Conservation (phyloP, 805 yeast species). For the Ogataea nakhonphanomensis region DNA sequence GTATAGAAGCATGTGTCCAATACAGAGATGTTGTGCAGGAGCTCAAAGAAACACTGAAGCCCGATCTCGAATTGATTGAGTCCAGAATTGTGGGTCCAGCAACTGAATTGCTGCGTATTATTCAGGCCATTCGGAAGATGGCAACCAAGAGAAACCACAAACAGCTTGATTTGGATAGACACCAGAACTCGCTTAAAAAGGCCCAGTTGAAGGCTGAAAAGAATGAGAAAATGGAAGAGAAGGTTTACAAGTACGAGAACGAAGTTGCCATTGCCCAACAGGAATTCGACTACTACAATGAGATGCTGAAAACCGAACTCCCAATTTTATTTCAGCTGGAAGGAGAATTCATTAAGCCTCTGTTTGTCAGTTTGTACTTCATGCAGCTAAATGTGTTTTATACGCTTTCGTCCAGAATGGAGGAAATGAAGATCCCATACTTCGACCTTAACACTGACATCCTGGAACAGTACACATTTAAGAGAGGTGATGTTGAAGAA, state of each 20-base stretch:
- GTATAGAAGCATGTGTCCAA: conserved; percentile 90
- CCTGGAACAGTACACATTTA: conserved; percentile 68
- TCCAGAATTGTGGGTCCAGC: conserved; percentile 88
- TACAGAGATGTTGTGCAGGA: conserved; percentile 86
- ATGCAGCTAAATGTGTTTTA: conserved; percentile 98
- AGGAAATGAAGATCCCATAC: conserved; percentile 95
- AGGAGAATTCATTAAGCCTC: conserved; percentile 87
- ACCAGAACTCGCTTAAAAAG: conserved; percentile 63
- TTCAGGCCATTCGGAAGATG: conserved; percentile 85
- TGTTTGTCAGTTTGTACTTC: conserved; percentile 90
- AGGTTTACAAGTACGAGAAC: conserved; percentile 81
- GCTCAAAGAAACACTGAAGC: conserved; percentile 78
- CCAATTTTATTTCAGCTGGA: conserved; percentile 86
- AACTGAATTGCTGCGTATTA: conserved; percentile 80
- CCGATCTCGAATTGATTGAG: conserved; percentile 90
- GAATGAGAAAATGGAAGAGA: conserved; percentile 87
- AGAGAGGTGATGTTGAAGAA: conserved; percentile 90
- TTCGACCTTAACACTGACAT: conserved; percentile 85
- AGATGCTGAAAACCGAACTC: conserved; percentile 85
- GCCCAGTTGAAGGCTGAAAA: conserved; percentile 79
- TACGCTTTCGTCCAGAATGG: conserved; percentile 86
- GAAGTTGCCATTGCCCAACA: conserved; percentile 88
- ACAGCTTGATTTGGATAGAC: conserved; percentile 90
- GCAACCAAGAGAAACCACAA: conserved; percentile 94
- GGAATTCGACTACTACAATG: conserved; percentile 94